phyloP scores from a whole-genome alignment of 1,139 yeast species.

The Blastobotrys ciferrii region DNA sequence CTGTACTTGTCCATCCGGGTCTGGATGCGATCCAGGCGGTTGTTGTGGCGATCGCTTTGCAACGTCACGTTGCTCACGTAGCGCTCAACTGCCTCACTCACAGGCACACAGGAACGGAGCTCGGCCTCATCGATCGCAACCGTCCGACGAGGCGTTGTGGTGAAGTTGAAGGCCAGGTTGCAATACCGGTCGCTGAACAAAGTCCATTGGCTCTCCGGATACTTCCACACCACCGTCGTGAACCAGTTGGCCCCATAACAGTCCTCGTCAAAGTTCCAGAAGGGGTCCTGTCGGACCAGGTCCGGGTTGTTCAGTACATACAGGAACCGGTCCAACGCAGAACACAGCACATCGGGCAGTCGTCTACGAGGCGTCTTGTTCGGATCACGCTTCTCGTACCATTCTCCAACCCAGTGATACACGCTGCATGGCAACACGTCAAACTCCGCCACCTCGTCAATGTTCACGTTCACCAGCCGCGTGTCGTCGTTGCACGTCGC shows the following conservation, averaged over 20 bases:
- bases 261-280: background rate
- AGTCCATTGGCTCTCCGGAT: background rate
- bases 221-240: background rate
- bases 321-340: background rate
- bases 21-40: background rate
- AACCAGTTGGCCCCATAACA: background rate
- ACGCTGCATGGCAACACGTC: background rate
- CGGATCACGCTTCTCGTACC: background rate
- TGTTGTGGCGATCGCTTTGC: background rate
- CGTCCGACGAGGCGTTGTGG: background rate
- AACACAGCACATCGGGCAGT: conserved; percentile 1
- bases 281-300: background rate
- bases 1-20: background rate
- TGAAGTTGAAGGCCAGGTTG: background rate
- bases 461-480: conserved; percentile 1
- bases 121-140: background rate
- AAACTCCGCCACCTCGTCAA: background rate
- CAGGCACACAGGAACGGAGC: background rate
- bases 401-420: conserved; percentile 3
- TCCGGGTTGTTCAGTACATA: background rate
- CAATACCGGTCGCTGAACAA: background rate
- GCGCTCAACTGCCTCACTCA: background rate
- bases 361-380: background rate
- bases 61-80: conserved; percentile 1
- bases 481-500: background rate